Evolutionary conservation across 805 yeast genomes (phyloP), one percentile per base, ranked within the genome.

Genomic region (Clavispora vitiphila): DNA sequence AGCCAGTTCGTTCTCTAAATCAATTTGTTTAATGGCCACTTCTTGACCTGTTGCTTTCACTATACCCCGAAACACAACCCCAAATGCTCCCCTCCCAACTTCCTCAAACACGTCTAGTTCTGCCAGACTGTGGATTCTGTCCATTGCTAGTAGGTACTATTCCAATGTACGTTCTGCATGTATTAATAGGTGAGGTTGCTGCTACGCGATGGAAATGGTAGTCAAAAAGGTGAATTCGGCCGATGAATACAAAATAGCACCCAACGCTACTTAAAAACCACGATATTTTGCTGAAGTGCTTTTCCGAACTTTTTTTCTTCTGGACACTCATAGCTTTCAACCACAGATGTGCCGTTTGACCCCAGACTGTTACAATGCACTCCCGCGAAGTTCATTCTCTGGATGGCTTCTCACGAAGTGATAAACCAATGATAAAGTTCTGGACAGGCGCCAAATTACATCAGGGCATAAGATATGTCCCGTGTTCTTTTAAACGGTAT

Each of bases 1-100:
- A 4, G 71, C 61, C 38, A 54, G 63, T 46, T 85, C 88, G 40
- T 76, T 71, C 53, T 86, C 95, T 47, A 85, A 64, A 50, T 85
- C 93, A 35, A 85, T 81, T 57, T 81, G 83, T 49, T 79, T 79
- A 36, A 78, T 67, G 7, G 84, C 84, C 34, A 78, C 82, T 38
- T 72, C 75, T 34, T 59, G 55, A 38, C 55, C 60, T 34, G 55
- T 65, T 41, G 37, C 69, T 50, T 65, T 65, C 49, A 82, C 76
- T 8, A 73, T 50, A 1, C 86, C 93, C 30, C 78, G 64, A 59
- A 78, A 85, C 2, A 85, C 93, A 3, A 78, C 82, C 0, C 93
- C 93, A 58, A 84, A 85, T 8, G 86, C 86, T 1, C 93, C 93
- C 41, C 83, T 65, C 4, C 93, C 93, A 4, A 86, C 76, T 58